Evolutionary conservation across 306 rosid genomes (phyloP), one percentile per base, ranked within the genome.

Genomic region (Trifolium fragiferum): DNA sequence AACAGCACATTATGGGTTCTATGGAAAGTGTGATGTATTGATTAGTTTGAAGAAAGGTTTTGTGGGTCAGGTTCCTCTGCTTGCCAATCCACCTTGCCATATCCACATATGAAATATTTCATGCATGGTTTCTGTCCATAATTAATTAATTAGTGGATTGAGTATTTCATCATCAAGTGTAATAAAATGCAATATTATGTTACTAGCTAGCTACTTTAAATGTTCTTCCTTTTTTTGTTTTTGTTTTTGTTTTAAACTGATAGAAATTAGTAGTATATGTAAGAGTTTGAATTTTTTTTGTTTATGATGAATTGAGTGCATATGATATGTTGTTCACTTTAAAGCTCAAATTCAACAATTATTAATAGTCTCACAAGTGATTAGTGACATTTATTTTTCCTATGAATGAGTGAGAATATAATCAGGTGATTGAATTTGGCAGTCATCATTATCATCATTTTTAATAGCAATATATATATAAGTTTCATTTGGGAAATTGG

Each of bases 1-100:
- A 61, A 89, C 89, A 0, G 69, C 61, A 9, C 97, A 86, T 55
- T 83, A 91, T 46, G 84, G 86, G 14, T 25, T 90, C 16, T 78
- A 84, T 63, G 96, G 87, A 0, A 88, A 76, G 70, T 94, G 98
- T 55, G 94, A 89, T 49, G 35, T 91, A 2, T n/a, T 88, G 83
- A 70, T 94, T 12, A 91, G 90, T 25, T 69, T 88, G 23, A 91
- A 88, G 93, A 85, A 67, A 66, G 97, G 91, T 2, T 68, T 84
- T 40, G 78, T 87, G 25, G 98, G 98, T 61, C 97, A 85, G 77
- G 86, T 87, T 47, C 96, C 98, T 3, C 73, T 94, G 77, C 96
- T 91, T 14, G 87, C 66, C 11, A 49, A 81, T 79, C 83, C 88
- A n/a, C 7, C 77, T 7, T 94, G 98, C 74, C 3, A 80, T 27